Evolutionary conservation across 2,329 filamentous ascomycete species (phyloP).

Genomic region (Cytospora schulzeri): DNA sequence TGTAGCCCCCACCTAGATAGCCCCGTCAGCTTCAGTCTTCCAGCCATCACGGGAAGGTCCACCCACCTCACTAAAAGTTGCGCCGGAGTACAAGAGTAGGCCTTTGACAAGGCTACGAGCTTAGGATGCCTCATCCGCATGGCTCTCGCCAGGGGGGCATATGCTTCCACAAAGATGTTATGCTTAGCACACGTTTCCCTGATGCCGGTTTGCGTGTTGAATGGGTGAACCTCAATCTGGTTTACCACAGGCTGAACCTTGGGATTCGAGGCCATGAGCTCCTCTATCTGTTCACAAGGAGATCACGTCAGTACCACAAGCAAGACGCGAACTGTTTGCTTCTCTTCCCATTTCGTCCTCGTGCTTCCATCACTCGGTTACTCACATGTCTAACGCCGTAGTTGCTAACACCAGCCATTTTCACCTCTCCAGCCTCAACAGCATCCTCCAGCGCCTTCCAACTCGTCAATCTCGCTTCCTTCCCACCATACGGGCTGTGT

Average conservation of each 20-base stretch:
- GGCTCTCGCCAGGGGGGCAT: constrained; percentile 74
- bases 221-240: constrained; percentile 81
- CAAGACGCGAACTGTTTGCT: not conserved
- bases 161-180: constrained; percentile 74
- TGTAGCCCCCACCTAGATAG: constrained; percentile 70
- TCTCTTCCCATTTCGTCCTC: not conserved
- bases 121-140: constrained; percentile 69
- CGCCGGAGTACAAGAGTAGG: constrained; percentile 70
- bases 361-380: constrained; percentile 38
- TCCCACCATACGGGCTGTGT: constrained; percentile 78
- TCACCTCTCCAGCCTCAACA: constrained; percentile 69
- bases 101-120: constrained; percentile 63
- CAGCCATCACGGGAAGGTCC: not conserved
- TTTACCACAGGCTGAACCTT: constrained; percentile 70
- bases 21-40: not conserved
- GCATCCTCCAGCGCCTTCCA: constrained; percentile 80
- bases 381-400: constrained; percentile 73
- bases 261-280: constrained; percentile 65
- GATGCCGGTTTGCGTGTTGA: constrained; percentile 73
- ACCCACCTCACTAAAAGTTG: constrained; percentile 67
- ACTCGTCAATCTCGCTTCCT: constrained; percentile 65
- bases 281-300: constrained; percentile 56
- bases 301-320: constrained; percentile 9
- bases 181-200: constrained; percentile 66
- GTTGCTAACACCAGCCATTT: constrained; percentile 75